A percentile compares a stretch with the other conserved stretches of the same genome.
These are phyloP conservation scores for Alternaria solani DNA, from an alignment of 2,329 filamentous ascomycete species.

Conservation along the genomic window DNA sequence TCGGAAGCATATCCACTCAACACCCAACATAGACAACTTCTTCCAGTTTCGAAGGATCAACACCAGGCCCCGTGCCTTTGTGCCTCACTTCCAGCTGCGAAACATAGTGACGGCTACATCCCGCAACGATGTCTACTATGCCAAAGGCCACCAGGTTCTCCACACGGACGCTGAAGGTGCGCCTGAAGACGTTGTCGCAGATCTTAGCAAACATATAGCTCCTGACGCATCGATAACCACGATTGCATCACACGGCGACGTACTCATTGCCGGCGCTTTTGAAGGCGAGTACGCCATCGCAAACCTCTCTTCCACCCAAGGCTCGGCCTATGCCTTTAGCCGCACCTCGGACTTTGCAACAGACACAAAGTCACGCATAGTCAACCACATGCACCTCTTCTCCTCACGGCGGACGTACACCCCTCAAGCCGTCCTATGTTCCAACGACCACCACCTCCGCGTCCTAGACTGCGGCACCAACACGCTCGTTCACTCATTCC, in stretches of 20 bases:
- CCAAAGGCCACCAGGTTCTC: constrained; percentile 57
- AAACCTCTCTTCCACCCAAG: constrained; percentile 49
- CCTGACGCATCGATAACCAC: constrained; percentile 60
- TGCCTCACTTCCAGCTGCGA: constrained; percentile 67
- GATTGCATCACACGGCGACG: constrained; percentile 58
- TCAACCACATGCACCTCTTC: constrained; percentile 66
- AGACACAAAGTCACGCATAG: constrained; percentile 61
- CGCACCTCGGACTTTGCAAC: constrained; percentile 59
- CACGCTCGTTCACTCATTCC: constrained; percentile 63
- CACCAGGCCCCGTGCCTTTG: constrained; percentile 58
- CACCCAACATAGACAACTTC: constrained; percentile 55
- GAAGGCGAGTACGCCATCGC: constrained; percentile 65
- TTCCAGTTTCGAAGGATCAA: constrained; percentile 61
- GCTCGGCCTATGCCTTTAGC: constrained; percentile 52
- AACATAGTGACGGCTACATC: constrained; percentile 64
- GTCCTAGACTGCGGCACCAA: constrained; percentile 65
- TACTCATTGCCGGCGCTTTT: constrained; percentile 65
- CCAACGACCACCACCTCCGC: constrained; percentile 65
- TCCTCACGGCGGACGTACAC: constrained; percentile 57
- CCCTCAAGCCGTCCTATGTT: constrained; percentile 63
- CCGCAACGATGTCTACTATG: constrained; percentile 65
- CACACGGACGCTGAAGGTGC: constrained; percentile 59
- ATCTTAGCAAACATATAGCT: constrained; percentile 55
- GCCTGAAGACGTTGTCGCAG: constrained; percentile 55
- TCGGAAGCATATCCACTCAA: constrained; percentile 24